Conservation (phyloP, 1,284 basidiomycete genomes). For the Trichosporon asahii region DNA sequence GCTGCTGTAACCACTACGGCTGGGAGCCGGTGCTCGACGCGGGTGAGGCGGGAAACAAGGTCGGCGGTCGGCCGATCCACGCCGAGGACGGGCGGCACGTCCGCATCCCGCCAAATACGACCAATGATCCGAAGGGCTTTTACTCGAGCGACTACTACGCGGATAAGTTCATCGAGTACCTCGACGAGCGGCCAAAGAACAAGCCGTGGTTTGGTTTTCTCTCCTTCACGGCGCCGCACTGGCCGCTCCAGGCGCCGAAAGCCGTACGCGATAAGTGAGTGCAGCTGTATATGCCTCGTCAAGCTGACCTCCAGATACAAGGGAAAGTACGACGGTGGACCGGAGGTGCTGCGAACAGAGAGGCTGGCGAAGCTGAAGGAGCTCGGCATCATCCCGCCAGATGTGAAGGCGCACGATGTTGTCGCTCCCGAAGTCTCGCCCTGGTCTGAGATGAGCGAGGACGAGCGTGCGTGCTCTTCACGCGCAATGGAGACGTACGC, state of each 20-base stretch:
- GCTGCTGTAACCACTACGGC: constrained; percentile 36
- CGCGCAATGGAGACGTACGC: constrained; percentile 46
- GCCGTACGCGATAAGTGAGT: constrained; percentile 29
- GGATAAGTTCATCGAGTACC: constrained; percentile 31
- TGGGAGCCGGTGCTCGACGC: constrained; percentile 23
- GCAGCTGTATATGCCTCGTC: constrained; percentile 25
- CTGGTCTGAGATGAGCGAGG: constrained; percentile 32
- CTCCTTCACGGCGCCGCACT: constrained; percentile 30
- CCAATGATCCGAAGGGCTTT: constrained; percentile 21
- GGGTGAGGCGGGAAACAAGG: constrained; percentile 13
- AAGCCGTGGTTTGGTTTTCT: constrained; percentile 32
- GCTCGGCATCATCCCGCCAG: constrained; percentile 31
- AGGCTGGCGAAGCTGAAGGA: constrained; percentile 33
- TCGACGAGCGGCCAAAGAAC: constrained; percentile 25
- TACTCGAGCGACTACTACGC: constrained; percentile 37
- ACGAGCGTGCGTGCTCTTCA: constrained; percentile 30
- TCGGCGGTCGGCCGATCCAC: constrained; percentile 16
- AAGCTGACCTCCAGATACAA: constrained; percentile 8
- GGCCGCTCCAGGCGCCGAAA: constrained; percentile 34
- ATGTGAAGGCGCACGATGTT: constrained; percentile 28
- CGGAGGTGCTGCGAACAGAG: constrained; percentile 31
- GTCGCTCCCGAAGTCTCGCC: constrained; percentile 19
- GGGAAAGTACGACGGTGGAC: constrained; percentile 39
- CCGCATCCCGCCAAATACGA: background rate
- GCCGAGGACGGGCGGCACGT: constrained; percentile 6